Evolutionary conservation across 257 asterid species (phyloP).

Genomic region (Petrea volubilis): DNA sequence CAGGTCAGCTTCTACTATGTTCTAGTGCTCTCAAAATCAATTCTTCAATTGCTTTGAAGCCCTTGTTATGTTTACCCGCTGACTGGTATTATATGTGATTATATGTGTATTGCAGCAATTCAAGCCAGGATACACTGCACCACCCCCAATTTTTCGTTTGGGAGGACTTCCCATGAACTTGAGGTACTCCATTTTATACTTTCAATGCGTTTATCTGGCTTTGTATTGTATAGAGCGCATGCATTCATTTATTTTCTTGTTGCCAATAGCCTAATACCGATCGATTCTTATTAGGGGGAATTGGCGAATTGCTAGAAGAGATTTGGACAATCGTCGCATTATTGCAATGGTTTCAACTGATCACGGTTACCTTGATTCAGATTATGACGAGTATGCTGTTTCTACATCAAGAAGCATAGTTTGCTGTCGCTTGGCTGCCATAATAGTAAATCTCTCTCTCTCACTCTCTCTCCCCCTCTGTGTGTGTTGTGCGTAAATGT

Average conservation of each 20-base stretch:
- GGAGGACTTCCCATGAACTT: slow-evolving; percentile 83
- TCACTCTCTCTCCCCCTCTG: slow-evolving; percentile 23
- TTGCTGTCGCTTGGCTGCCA: slow-evolving; percentile 76
- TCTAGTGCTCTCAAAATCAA: neutral
- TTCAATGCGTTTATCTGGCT: neutral
- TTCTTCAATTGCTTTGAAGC: neutral
- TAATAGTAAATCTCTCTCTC: slow-evolving; percentile 57
- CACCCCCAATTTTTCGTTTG: slow-evolving; percentile 80
- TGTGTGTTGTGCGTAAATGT: no score
- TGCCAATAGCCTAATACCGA: neutral
- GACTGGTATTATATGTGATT: neutral
- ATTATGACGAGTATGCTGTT: slow-evolving; percentile 57
- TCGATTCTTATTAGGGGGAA: slow-evolving; percentile 64
- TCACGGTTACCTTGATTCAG: slow-evolving; percentile 48
- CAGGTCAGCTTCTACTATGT: slow-evolving; percentile 59
- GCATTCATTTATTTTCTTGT: no score
- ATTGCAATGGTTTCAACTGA: slow-evolving; percentile 82
- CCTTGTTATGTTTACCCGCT: neutral
- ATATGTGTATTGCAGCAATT: slow-evolving; percentile 58
- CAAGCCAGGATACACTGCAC: slow-evolving; percentile 92
- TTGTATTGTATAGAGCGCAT: no score
- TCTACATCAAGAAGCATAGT: slow-evolving; percentile 72
- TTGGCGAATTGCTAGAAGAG: slow-evolving; percentile 88
- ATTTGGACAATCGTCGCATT: slow-evolving; percentile 65
- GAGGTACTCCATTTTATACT: slow-evolving; percentile 44